A percentile compares a stretch with the other conserved stretches of the same genome.
Evolutionary conservation across 2,329 filamentous ascomycete species (phyloP).

Genomic region (Aspergillus ochraceus): DNA sequence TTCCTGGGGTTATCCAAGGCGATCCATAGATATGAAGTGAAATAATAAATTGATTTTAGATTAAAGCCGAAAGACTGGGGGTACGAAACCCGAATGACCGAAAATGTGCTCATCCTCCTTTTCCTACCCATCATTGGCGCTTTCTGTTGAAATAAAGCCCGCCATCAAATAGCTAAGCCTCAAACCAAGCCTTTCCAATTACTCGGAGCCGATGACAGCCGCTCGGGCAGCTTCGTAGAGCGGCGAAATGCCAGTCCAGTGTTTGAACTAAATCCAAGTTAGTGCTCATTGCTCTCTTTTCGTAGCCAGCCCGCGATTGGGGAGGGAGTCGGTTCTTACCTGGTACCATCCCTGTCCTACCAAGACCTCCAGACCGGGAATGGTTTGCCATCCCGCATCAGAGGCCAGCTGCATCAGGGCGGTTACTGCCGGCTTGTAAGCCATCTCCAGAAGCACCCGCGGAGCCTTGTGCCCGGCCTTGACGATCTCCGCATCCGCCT

Average conservation of each 20-base stretch:
- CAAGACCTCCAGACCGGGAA: conserved; percentile 85
- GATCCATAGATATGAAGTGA: background rate
- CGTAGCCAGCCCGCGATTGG: background rate
- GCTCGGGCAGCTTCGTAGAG: conserved; percentile 69
- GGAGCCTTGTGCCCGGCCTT: conserved; percentile 39
- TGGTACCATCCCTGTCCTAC: conserved; percentile 84
- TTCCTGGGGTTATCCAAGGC: background rate
- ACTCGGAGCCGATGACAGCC: conserved; percentile 13
- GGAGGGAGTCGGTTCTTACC: conserved; percentile 49
- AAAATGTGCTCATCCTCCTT: background rate
- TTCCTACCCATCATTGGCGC: background rate
- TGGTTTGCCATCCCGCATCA: conserved; percentile 74
- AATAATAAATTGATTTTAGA: background rate
- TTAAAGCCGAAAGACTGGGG: background rate
- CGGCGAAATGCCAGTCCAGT: conserved; percentile 80
- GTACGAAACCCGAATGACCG: background rate
- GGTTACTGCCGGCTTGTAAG: conserved; percentile 85
- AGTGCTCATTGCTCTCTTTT: background rate
- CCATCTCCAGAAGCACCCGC: conserved; percentile 85
- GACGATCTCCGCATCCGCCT: conserved; percentile 47
- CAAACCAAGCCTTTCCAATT: background rate
- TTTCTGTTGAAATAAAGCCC: conserved; percentile 9
- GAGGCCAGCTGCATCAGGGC: conserved; percentile 80
- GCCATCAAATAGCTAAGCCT: background rate
- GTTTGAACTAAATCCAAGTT: conserved; percentile 60